These are phyloP conservation scores for Hortaea werneckii DNA, from an alignment of 2,329 filamentous ascomycete species.

Conservation along the genomic window DNA sequence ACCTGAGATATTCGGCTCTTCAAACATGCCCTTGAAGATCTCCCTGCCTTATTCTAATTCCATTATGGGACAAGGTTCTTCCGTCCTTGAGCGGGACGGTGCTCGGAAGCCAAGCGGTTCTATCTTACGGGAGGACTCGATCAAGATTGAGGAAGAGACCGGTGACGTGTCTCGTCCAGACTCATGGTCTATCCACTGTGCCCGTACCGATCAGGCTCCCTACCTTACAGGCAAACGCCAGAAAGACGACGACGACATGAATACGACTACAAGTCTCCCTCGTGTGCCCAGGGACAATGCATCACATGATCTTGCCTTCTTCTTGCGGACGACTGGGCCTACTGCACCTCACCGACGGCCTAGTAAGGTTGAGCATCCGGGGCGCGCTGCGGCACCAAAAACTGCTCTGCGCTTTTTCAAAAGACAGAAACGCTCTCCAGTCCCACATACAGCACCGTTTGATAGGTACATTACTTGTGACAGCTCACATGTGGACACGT, in stretches of 20 bases:
- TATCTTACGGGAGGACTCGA: slow-evolving; percentile 19
- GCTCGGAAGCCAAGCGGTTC: slow-evolving; percentile 15
- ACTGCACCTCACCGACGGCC: slow-evolving; percentile 19
- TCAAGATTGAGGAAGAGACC: slow-evolving; percentile 16
- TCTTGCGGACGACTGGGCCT: slow-evolving; percentile 29
- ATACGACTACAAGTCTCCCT: slow-evolving; percentile 23
- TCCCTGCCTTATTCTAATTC: slow-evolving; percentile 12
- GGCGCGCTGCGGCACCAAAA: slow-evolving; percentile 19
- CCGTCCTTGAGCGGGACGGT: slow-evolving; percentile 11
- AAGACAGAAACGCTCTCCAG: slow-evolving; percentile 5
- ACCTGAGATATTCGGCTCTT: slow-evolving; percentile 17
- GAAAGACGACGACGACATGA: slow-evolving; percentile 13
- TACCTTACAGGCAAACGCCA: slow-evolving; percentile 10
- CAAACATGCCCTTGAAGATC: slow-evolving; percentile 11
- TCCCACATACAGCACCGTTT: slow-evolving; percentile 10
- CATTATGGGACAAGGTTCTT: slow-evolving; percentile 22
- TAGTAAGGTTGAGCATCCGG: slow-evolving; percentile 17
- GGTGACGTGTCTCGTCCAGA: slow-evolving; percentile 8
- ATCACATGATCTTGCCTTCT: slow-evolving; percentile 28
- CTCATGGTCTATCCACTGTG: slow-evolving; percentile 22
- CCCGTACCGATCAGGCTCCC: slow-evolving; percentile 17
- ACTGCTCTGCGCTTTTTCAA: slow-evolving; percentile 24
- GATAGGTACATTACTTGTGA: slow-evolving; percentile 11
- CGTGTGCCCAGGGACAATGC: slow-evolving; percentile 18
- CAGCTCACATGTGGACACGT: background rate